Conservation (phyloP, 2,329 filamentous ascomycete species). For the Trichoderma aggressivum region DNA sequence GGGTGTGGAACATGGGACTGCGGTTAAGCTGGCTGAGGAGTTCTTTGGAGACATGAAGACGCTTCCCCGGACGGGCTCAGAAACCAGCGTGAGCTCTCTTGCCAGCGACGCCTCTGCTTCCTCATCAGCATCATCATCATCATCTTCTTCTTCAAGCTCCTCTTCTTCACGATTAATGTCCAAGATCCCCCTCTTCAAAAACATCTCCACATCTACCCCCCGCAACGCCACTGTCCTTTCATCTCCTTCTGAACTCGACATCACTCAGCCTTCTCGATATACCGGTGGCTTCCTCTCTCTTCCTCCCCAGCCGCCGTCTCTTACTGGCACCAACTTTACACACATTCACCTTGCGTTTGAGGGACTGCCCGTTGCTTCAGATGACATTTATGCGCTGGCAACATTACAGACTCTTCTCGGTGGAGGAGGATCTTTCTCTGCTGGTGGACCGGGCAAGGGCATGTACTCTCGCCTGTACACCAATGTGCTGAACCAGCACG, state of each 20-base stretch:
- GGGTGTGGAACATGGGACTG: conserved; percentile 77
- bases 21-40: conserved; percentile 73
- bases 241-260: conserved; percentile 49
- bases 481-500: conserved; percentile 95
- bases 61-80: conserved; percentile 55
- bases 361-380: conserved; percentile 81
- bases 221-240: conserved; percentile 56
- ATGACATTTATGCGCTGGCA: conserved; percentile 94
- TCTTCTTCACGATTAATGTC: conserved; percentile 66
- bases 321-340: conserved; percentile 74
- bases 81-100: conserved; percentile 47
- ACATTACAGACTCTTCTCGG: conserved; percentile 94
- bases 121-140: conserved; percentile 24
- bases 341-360: conserved; percentile 97
- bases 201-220: conserved; percentile 71
- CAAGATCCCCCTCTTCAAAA: conserved; percentile 87
- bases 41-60: conserved; percentile 89
- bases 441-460: conserved; percentile 93
- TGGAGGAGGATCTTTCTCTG: conserved; percentile 93
- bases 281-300: conserved; percentile 91
- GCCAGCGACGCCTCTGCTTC: conserved; percentile 37
- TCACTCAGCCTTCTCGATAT: conserved; percentile 70
- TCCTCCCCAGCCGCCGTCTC: conserved; percentile 74
- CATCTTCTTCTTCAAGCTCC: background rate
- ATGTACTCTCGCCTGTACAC: conserved; percentile 99